These are phyloP conservation scores for Clavispora santaluciae DNA, from an alignment of 805 yeast species.

Conservation along the genomic window DNA sequence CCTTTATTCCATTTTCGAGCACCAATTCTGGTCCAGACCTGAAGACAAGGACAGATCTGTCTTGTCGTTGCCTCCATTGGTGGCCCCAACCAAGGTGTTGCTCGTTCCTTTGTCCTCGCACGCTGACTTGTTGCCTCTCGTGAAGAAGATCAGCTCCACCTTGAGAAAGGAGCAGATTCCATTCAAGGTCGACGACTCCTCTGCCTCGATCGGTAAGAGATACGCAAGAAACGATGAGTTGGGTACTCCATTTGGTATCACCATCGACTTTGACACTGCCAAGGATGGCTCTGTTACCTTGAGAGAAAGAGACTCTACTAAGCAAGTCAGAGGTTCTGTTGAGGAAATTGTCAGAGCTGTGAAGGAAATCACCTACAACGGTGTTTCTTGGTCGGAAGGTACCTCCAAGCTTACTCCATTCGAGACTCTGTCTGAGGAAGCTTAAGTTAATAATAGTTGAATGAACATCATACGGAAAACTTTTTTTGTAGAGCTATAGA, in stretches of 20 bases:
- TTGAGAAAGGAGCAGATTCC: constrained; percentile 83
- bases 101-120: constrained; percentile 90
- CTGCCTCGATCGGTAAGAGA: constrained; percentile 96
- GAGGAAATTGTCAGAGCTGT: constrained; percentile 69
- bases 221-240: constrained; percentile 97
- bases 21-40: constrained; percentile 90
- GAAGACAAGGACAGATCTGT: constrained; percentile 82
- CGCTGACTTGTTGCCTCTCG: constrained; percentile 70
- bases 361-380: constrained; percentile 67
- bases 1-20: constrained; percentile 88
- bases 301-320: constrained; percentile 96
- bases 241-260: constrained; percentile 98
- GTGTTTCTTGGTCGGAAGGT: constrained; percentile 80
- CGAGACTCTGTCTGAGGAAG: constrained; percentile 34
- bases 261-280: constrained; percentile 91
- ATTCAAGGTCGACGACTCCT: constrained; percentile 93
- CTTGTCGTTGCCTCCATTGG: constrained; percentile 87
- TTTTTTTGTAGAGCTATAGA: neutral
- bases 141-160: constrained; percentile 60
- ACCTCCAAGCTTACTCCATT: constrained; percentile 68
- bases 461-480: neutral
- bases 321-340: constrained; percentile 90
- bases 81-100: constrained; percentile 96
- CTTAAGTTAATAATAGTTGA: neutral
- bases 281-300: constrained; percentile 85